Evolutionary conservation across 192 early-diverging fungal genomes (phyloP), one percentile per base, ranked within the genome.

Genomic region (Podila epicladia): DNA sequence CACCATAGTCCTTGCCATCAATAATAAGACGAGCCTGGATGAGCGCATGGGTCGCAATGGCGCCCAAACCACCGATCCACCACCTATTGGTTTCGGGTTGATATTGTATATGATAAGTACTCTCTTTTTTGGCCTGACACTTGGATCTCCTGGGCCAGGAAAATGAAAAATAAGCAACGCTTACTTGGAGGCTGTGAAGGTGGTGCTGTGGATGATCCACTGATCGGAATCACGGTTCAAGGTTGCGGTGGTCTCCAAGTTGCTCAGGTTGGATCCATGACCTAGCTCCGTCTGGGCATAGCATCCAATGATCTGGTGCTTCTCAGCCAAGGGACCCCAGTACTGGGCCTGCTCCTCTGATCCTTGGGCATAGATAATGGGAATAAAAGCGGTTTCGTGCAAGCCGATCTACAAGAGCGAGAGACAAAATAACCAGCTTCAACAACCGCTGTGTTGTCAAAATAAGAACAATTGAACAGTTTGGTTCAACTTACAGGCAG

Each of bases 201-300:
- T 82, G 24, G 93, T 93, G 71, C 84, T 87, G 76, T 96, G 90
- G 45, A 96, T 89, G 58, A 93, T 91, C 72, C 94, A 96, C 83
- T 96, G 89, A 73, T 95, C 92, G 0, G 92, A 91, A 65, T 90
- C 90, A 7, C 85, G 86, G 50, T 93, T 75, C 62, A 86, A 92
- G 2, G 93, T 93, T 45, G 93, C 94, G 1, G 91, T 92, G 24
- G 95, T 96, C 78, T 93, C 92, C 33, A 96, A 86, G 11, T 91
- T 89, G 74, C 89, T 87, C 5, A 96, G 87, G 63, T 96, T 96
- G 86, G 38, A 66, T 13, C 66, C 72, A 38, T 83, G 84, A 17
- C 93, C 92, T 12, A 94, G 85, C 75, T 96, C 93, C 8, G 93
- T 96, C 73, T 94, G 93, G 15, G 95, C 93, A 58, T 95, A 96